phyloP scores from a whole-genome alignment of 345 rosid genomes.

The Populus davidiana region DNA sequence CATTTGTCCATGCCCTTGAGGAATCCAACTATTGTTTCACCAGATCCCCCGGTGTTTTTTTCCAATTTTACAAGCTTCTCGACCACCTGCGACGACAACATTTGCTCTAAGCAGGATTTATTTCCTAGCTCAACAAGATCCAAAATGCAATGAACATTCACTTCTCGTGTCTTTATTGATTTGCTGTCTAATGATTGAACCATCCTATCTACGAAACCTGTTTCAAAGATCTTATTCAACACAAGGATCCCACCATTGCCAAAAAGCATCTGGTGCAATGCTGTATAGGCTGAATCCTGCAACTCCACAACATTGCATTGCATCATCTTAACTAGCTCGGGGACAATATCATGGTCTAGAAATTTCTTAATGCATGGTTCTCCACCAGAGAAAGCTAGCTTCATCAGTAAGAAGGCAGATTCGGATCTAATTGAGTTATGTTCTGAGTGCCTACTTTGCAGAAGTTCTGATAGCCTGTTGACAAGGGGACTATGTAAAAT shows the following conservation, averaged over 20 bases:
- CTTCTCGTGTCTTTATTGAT: neutral
- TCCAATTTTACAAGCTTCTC: neutral
- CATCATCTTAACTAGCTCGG: neutral
- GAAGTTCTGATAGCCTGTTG: neutral
- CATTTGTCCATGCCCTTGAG: neutral
- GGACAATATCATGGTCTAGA: neutral
- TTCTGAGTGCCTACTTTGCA: neutral
- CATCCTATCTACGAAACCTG: neutral
- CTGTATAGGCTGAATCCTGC: neutral
- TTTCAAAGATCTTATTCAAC: neutral
- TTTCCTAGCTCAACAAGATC: neutral
- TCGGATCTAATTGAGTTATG: neutral
- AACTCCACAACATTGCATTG: neutral
- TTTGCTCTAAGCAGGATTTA: neutral
- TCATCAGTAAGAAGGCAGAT: neutral
- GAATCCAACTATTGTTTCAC: neutral
- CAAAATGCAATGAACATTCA: neutral
- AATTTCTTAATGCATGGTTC: neutral
- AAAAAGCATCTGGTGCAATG: neutral
- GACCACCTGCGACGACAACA: neutral
- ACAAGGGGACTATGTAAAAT: neutral
- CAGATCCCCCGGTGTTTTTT: neutral
- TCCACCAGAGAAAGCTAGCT: neutral
- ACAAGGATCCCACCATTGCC: neutral
- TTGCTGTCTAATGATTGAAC: neutral